Conservation (phyloP, 1,284 basidiomycete species). For the Retiboletus flavoniger region DNA sequence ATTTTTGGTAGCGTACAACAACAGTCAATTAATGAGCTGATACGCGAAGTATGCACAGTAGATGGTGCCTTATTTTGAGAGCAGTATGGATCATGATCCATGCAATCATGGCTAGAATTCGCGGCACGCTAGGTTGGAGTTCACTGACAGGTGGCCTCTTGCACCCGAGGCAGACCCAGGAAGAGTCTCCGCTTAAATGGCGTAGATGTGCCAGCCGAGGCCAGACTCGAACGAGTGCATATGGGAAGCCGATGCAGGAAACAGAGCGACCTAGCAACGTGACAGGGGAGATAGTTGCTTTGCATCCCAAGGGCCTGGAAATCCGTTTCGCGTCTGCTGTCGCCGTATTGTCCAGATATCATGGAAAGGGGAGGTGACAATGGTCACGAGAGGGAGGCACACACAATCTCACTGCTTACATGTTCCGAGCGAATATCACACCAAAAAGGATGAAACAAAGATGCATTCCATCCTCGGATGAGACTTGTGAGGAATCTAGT, state of each 20-base stretch:
- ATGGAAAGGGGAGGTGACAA: not conserved
- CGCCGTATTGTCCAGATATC: not conserved
- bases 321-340: not conserved
- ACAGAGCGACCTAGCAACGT: not conserved
- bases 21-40: not conserved
- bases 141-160: not conserved
- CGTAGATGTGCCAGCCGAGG: not conserved
- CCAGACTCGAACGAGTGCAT: not conserved
- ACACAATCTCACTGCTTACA: not conserved
- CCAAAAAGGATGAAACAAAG: not conserved
- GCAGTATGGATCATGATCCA: not conserved
- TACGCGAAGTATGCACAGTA: not conserved
- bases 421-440: not conserved
- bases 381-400: not conserved
- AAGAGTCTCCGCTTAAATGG: not conserved
- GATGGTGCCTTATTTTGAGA: not conserved
- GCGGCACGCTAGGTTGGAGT: not conserved
- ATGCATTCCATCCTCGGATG: constrained; percentile 12
- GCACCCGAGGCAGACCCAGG: not conserved
- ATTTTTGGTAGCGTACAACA: not conserved
- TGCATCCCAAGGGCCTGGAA: not conserved
- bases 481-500: constrained; percentile 15
- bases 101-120: not conserved
- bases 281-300: not conserved
- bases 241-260: not conserved